Evolutionary conservation across 495 filamentous ascomycete species (phyloP), one percentile per base, ranked within the genome.

Genomic region (Endocarpon pusillum): DNA sequence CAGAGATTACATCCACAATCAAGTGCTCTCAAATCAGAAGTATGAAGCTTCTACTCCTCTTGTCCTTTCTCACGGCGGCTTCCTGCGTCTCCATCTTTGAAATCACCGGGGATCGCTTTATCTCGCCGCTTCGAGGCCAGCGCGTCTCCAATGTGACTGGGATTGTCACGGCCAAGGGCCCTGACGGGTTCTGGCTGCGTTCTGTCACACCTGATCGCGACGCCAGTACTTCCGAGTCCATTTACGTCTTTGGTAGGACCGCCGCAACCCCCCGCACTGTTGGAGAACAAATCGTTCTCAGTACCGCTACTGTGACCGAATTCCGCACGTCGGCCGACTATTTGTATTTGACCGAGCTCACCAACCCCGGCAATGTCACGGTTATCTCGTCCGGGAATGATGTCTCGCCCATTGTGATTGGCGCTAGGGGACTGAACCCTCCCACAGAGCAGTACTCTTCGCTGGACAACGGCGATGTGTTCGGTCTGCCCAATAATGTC

Each of bases 81-180:
- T 51, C 48, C 14, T 67, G 65, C 23, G 35, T 71, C 20, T 66
- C 65, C 28, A 72, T 78, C 42, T 54, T 57, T 23, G 61, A 69
- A 37, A 75, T 78, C 55, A 73, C 71, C 42, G 72, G 71, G 38
- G 57, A 66, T 33, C 58, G 47, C n/a, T 75, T 59, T 53, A 42
- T 71, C 22, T 78, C 73, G 15, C 58, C 69, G 0, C 62, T 61
- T 45, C 55, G 53, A 3, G 62, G 61, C 7, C 35, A 67, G 40
- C 49, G 39, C 0, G 64, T 76, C 25, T 61, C 57, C 7, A 54
- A 62, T 24, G 57, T 78, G 23, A 60, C 61, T 5, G 73, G 73
- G 3, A 46, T 75, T 17, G 57, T 75, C n/a, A 67, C 66, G 9
- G 73, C 69, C 19, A 69, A 69, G 48, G 64, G 62, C 0, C 58